Evolutionary conservation across 345 rosid species (phyloP), one percentile per base, ranked within the genome.

Genomic region (Noccaea bulbosa): DNA sequence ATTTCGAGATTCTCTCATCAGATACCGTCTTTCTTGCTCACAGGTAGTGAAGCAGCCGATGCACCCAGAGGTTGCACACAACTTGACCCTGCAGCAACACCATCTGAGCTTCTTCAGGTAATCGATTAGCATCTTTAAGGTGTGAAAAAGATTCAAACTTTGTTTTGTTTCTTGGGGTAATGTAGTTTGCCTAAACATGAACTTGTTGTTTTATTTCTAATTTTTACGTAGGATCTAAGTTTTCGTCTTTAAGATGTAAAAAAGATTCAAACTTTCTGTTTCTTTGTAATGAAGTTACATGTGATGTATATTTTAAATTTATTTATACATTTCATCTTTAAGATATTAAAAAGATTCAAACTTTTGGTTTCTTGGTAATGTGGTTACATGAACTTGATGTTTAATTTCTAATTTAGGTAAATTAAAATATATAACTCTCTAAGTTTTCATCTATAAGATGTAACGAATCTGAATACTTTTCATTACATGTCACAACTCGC

Each of bases 51-150:
- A 75, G 89, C 84, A 57, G 37, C 77, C 3, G 80, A 64, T 64
- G 84, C 87, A 50, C 92, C 82, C 1, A 81, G 77, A 79, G 92
- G 96, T 72, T 89, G 86, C 67, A 65, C 73, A 71, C 92, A 87
- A 79, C 81, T 89, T 40, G 92, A 89, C 56, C 89, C 96, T 1
- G 89, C 87, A 27, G 88, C 91, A 52, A 87, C 80, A 51, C 90
- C 96, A 1, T 43, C 71, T 11, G 80, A 87, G 54, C 86, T 76
- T 79, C 89, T 87, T 69, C 80, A 77, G 58, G 77, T 79, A 45
- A 59, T 45, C 88, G 85, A 20, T 84, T 8, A 43, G 56, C 8
- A 35, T 24, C 12, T 68, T 45, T 14, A 70, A 76, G 74, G 79
- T 53, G 15, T 54, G 22, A 20, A 71, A 41, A 53, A 44, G 45